A percentile compares a stretch with the other conserved stretches of the same genome.
phyloP scores from a whole-genome alignment of 768 basidiomycete genomes.

The Lactarius trivialis region DNA sequence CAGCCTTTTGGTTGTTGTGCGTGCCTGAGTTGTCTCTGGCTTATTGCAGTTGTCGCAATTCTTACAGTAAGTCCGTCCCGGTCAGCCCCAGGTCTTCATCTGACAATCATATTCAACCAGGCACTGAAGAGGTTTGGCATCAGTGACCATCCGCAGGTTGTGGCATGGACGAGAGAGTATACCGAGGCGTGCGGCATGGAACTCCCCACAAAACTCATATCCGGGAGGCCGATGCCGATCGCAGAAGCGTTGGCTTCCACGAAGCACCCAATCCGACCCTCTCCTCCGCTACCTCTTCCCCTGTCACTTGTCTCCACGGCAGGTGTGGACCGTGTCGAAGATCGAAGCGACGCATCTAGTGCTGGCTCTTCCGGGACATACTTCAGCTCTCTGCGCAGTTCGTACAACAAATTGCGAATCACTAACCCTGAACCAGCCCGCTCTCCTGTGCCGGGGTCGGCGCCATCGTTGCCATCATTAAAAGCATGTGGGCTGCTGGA shows the following conservation, averaged over 20 bases:
- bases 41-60: conserved; percentile 50
- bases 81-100: conserved; percentile 20
- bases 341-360: conserved; percentile 15
- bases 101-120: conserved; percentile 30
- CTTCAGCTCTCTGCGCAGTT: conserved; percentile 11
- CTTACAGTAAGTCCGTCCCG: conserved; percentile 49
- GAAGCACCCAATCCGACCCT: background rate
- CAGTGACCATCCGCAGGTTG: conserved; percentile 47
- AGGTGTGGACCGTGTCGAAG: conserved; percentile 8
- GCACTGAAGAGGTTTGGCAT: conserved; percentile 60
- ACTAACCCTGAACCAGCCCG: conserved; percentile 6
- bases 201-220: conserved; percentile 29
- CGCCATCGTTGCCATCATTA: conserved; percentile 56
- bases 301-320: background rate
- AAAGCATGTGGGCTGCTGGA: conserved; percentile 71
- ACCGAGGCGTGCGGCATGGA: conserved; percentile 62
- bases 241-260: conserved; percentile 5
- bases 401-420: conserved; percentile 17
- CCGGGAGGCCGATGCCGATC: background rate
- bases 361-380: conserved; percentile 7
- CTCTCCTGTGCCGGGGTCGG: conserved; percentile 21
- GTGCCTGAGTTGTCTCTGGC: conserved; percentile 41
- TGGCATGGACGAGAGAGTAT: conserved; percentile 56
- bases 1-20: background rate
- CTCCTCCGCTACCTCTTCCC: conserved; percentile 3